Conservation (phyloP, 306 rosid genomes). For the Cyamopsis tetragonoloba region DNA sequence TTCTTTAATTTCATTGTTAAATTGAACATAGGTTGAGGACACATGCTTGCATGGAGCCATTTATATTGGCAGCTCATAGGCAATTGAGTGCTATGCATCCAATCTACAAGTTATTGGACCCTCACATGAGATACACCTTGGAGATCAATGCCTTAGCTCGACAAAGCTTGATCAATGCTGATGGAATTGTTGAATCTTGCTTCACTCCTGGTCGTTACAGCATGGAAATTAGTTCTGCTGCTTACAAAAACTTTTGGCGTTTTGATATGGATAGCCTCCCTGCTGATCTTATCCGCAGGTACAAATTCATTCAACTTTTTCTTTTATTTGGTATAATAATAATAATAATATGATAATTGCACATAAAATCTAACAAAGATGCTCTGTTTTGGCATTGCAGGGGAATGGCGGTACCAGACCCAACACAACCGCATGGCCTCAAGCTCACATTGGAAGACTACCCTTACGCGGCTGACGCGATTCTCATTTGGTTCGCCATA, state of each 20-base stretch:
- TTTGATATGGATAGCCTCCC: slow-evolving; percentile 83
- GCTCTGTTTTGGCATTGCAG: slow-evolving; percentile 28
- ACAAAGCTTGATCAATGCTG: slow-evolving; percentile 60
- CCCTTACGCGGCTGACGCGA: slow-evolving; percentile 86
- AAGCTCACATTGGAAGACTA: slow-evolving; percentile 72
- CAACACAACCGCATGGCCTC: slow-evolving; percentile 79
- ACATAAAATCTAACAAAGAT: slow-evolving; percentile 25
- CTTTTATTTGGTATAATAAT: neutral
- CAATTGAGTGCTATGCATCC: slow-evolving; percentile 96
- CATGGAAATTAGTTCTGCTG: slow-evolving; percentile 85
- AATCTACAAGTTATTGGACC: slow-evolving; percentile 76
- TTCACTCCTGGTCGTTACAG: slow-evolving; percentile 87
- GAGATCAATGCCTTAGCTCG: slow-evolving; percentile 86
- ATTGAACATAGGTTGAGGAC: slow-evolving; percentile 69
- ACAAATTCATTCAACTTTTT: too few species aligned
- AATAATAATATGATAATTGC: neutral
- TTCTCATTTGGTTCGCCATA: slow-evolving; percentile 82
- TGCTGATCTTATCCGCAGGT: slow-evolving; percentile 83
- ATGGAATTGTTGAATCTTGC: slow-evolving; percentile 74
- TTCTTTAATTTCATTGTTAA: neutral
- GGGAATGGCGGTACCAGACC: slow-evolving; percentile 86
- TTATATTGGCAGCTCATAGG: slow-evolving; percentile 81
- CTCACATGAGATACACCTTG: slow-evolving; percentile 92
- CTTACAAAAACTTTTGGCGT: slow-evolving; percentile 82
- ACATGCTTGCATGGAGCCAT: slow-evolving; percentile 76